phyloP scores from a whole-genome alignment of 345 rosid genomes.

The Luvunga scandens region DNA sequence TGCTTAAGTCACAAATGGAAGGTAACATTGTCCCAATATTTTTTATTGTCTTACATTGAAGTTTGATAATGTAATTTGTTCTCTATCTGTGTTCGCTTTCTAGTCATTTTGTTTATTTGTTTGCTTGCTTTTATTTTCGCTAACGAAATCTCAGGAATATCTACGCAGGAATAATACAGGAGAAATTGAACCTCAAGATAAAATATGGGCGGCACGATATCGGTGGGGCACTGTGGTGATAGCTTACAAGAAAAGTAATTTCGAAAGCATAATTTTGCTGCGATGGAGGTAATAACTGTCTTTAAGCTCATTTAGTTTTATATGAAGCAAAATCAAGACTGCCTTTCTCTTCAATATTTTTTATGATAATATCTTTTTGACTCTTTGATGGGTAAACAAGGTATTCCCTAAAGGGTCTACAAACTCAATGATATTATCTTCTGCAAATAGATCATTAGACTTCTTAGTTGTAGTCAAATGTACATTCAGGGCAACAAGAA shows the following conservation, averaged over 20 bases:
- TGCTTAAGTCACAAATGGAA: slow-evolving; percentile 75
- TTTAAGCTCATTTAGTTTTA: neutral
- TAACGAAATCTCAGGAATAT: slow-evolving; percentile 64
- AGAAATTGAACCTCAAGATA: slow-evolving; percentile 57
- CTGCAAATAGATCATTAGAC: too few relatives aligned
- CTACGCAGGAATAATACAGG: slow-evolving; percentile 78
- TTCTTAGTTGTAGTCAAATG: too few relatives aligned
- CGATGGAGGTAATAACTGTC: slow-evolving; percentile 53
- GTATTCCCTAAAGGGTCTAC: too few relatives aligned
- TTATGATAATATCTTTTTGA: too few relatives aligned
- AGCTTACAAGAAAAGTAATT: slow-evolving; percentile 81
- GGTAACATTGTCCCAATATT: slow-evolving; percentile 35
- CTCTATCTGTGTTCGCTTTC: too few relatives aligned
- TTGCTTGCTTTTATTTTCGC: slow-evolving; percentile 17
- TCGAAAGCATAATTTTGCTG: slow-evolving; percentile 64
- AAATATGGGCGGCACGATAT: slow-evolving; percentile 88
- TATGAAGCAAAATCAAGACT: neutral
- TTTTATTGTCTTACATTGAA: too few relatives aligned
- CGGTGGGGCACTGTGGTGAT: slow-evolving; percentile 89
- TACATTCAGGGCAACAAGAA: too few relatives aligned
- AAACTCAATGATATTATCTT: too few relatives aligned
- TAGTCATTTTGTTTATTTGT: neutral
- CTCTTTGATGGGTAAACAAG: too few relatives aligned
- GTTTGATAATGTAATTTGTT: too few relatives aligned
- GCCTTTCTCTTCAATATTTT: too few relatives aligned